Evolutionary conservation across 1,139 yeast genomes (phyloP), one percentile per base, ranked within the genome.

Genomic region (Meyerozyma smithsonii): DNA sequence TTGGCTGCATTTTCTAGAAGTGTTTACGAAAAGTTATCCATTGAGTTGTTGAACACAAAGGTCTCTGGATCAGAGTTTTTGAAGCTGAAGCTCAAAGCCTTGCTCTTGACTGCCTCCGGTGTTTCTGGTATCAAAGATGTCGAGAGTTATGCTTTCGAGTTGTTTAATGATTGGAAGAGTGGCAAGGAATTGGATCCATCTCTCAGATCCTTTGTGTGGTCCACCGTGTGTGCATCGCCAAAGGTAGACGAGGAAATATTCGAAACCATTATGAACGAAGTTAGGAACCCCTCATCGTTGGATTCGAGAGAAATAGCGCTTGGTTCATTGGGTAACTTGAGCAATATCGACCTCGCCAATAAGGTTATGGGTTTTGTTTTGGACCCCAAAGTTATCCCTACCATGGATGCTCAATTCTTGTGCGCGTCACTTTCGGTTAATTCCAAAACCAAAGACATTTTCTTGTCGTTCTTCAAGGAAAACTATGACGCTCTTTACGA

Each of bases 301-400:
- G 90, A 83, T 56, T 75, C 85, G 5, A 67, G 82, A 43, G 95
- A 84, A 58, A 66, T 77, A 39, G 84, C 86, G 0, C 64, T 84
- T 28, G 56, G 59, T 15, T 78, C 90, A 0, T 61, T 84, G 39
- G 92, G 92, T 4, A 59, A 70, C 7, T 72, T 77, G n/a, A 58
- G 62, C n/a, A 63, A 68, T 37, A 51, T 58, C 5, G 53, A 53
- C 10, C 60, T 67, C 28, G 60, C 75, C 32, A 55, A 61, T 10
- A 55, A 56, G 41, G 61, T 79, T 38, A 52, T 79, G 26, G 55
- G 52, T 1, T 54, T 67, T 46, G 58, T 79, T 35, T 54, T 70
- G 32, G 66, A 69, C 40, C 68, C 70, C 15, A 51, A 54, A 2
- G 58, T 66, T 10, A 62, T 83, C 25, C 84, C 86, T n/a, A 74